phyloP scores from a whole-genome alignment of 768 basidiomycete species.

The Dacryopinax spathularia region DNA sequence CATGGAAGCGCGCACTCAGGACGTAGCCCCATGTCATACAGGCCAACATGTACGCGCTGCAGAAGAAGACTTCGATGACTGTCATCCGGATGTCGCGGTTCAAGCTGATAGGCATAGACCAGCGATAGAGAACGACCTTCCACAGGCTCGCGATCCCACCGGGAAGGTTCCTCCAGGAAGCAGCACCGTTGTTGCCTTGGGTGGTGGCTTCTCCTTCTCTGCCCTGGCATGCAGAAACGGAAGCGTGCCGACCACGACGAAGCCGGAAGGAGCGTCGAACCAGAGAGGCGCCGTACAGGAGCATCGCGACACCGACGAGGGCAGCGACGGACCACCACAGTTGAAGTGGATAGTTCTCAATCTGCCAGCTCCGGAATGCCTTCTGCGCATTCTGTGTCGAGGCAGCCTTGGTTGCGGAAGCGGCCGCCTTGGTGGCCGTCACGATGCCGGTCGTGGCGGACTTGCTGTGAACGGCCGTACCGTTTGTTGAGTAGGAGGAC shows the following conservation, averaged over 20 bases:
- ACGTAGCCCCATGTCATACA: neutral
- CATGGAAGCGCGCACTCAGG: neutral
- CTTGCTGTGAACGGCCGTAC: neutral
- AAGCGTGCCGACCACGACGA: neutral
- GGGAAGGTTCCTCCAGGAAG: neutral
- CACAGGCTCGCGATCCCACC: neutral
- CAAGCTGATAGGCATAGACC: neutral
- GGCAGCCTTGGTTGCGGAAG: neutral
- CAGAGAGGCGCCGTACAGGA: neutral
- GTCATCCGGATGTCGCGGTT: neutral
- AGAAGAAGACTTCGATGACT: neutral
- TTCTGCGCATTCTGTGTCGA: neutral
- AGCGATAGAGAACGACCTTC: neutral
- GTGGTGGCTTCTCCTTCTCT: neutral
- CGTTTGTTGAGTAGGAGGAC: neutral
- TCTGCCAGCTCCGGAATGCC: neutral
- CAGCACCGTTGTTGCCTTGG: neutral
- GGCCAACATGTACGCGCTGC: neutral
- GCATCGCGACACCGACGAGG: neutral
- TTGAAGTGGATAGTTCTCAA: neutral
- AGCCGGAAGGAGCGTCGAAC: neutral
- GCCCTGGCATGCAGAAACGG: neutral
- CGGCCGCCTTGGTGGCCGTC: neutral
- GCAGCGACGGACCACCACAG: neutral
- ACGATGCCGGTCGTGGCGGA: neutral